Conservation (phyloP, 371 early-diverging fungal species). For the Lichtheimia ramosa region DNA sequence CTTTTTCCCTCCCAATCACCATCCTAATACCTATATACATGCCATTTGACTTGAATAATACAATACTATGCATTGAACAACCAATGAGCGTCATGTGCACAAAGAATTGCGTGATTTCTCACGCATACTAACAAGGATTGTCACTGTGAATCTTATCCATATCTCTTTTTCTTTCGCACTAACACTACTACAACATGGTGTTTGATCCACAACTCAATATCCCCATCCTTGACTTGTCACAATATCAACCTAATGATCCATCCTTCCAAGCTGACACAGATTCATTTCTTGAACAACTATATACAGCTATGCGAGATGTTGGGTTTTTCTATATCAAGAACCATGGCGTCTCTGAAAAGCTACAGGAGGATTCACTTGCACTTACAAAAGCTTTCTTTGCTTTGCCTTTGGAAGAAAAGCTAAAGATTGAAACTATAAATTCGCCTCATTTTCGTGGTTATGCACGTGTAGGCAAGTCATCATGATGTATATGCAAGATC, state of each 20-base stretch:
- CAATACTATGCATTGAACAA: too few species aligned
- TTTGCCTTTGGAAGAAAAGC: constrained; percentile 57
- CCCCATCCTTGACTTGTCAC: constrained; percentile 30
- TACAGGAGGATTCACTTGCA: constrained; percentile 43
- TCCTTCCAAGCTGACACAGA: constrained; percentile 6
- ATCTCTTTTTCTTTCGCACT: background rate
- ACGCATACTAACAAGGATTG: background rate
- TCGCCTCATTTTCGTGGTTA: constrained; percentile 69
- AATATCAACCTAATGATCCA: constrained; percentile 22
- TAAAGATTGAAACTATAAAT: constrained; percentile 53
- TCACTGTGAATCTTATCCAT: background rate
- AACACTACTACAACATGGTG: background rate
- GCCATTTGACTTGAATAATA: background rate
- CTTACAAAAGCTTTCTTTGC: constrained; percentile 49
- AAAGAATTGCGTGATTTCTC: constrained; percentile 2
- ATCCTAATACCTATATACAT: constrained; percentile 1
- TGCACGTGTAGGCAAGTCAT: constrained; percentile 41
- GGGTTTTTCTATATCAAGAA: constrained; percentile 67
- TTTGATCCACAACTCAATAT: constrained; percentile 3
- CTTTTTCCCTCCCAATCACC: background rate
- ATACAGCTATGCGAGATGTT: constrained; percentile 52
- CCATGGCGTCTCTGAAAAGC: constrained; percentile 41
- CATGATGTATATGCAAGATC: background rate
- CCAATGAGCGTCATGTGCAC: background rate
- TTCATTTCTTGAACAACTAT: constrained; percentile 48